Conservation (phyloP, 2,329 filamentous ascomycete genomes). For the Aureobasidium sp. region DNA sequence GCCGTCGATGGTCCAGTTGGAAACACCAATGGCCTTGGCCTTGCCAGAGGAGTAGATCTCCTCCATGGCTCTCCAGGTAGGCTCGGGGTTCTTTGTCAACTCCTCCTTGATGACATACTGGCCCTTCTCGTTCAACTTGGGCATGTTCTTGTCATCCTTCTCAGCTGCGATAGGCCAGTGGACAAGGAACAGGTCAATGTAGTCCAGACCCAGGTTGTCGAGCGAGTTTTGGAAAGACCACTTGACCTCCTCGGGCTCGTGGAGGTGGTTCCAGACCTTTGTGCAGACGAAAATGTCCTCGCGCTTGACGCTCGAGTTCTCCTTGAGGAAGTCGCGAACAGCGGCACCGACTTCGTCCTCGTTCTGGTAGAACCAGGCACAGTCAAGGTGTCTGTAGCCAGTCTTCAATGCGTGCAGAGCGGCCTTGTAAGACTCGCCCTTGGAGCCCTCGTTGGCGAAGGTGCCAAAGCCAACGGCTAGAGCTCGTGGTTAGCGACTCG, state of each 20-base stretch:
- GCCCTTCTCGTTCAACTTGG: conserved; percentile 42
- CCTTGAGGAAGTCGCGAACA: conserved; percentile 46
- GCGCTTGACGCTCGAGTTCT: conserved; percentile 37
- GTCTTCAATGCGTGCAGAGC: conserved; percentile 40
- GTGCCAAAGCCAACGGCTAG: conserved; percentile 54
- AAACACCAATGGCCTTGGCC: conserved; percentile 44
- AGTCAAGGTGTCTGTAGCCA: conserved; percentile 48
- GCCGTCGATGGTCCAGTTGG: conserved; percentile 40
- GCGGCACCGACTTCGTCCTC: conserved; percentile 46
- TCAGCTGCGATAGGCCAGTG: conserved; percentile 43
- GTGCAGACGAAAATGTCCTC: conserved; percentile 44
- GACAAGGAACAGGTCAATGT: conserved; percentile 29
- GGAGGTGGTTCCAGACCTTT: conserved; percentile 46
- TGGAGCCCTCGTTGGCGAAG: conserved; percentile 55
- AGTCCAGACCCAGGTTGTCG: conserved; percentile 26
- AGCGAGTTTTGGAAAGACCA: conserved; percentile 28
- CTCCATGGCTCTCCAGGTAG: conserved; percentile 56
- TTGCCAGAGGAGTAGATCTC: conserved; percentile 46
- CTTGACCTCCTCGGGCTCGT: conserved; percentile 31
- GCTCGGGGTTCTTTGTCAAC: conserved; percentile 56
- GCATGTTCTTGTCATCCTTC: conserved; percentile 39
- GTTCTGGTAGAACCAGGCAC: conserved; percentile 47
- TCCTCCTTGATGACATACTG: conserved; percentile 56
- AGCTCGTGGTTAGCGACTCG: not conserved
- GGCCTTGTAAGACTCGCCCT: conserved; percentile 50